These are phyloP conservation scores for Chondrostereum purpureum DNA, from an alignment of 1,284 basidiomycete species.

Conservation along the genomic window DNA sequence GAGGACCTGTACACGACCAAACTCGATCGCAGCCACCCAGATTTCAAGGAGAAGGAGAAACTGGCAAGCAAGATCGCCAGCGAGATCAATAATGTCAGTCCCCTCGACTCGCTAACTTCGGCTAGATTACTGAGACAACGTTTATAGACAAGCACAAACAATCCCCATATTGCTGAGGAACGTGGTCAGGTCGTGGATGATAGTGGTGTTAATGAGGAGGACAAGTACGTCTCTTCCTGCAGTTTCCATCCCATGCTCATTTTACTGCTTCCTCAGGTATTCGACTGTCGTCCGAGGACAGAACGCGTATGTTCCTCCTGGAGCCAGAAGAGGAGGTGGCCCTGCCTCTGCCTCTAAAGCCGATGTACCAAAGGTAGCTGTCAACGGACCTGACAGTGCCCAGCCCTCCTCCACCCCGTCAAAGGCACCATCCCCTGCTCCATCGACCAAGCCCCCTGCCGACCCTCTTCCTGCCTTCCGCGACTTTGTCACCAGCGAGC, in stretches of 20 bases:
- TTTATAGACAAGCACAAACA: slow-evolving; percentile 58
- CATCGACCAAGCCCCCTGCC: slow-evolving; percentile 49
- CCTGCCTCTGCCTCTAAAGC: slow-evolving; percentile 31
- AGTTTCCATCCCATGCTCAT: slow-evolving; percentile 9
- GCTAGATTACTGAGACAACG: too few relatives aligned
- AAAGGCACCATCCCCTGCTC: slow-evolving; percentile 54
- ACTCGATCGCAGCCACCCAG: slow-evolving; percentile 78
- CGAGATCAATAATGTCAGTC: slow-evolving; percentile 80
- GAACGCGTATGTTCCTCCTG: slow-evolving; percentile 91
- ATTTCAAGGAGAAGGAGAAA: slow-evolving; percentile 86
- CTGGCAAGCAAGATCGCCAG: slow-evolving; percentile 85
- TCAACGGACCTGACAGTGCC: slow-evolving; percentile 65
- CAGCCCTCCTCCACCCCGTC: slow-evolving; percentile 35
- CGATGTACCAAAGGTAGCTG: slow-evolving; percentile 62
- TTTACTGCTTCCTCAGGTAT: slow-evolving; percentile 49
- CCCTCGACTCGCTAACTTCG: not conserved
- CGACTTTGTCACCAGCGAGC: slow-evolving; percentile 86
- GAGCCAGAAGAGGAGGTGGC: slow-evolving; percentile 51
- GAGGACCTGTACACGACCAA: slow-evolving; percentile 96
- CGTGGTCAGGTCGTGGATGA: slow-evolving; percentile 63
- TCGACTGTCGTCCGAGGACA: slow-evolving; percentile 85
- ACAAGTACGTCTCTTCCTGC: slow-evolving; percentile 59
- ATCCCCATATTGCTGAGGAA: slow-evolving; percentile 90
- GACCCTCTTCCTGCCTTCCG: slow-evolving; percentile 77
- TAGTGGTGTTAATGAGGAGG: slow-evolving; percentile 84